Base-by-base conservation (phyloP, 345 rosid genomes). In the Brassica cretica region DNA sequence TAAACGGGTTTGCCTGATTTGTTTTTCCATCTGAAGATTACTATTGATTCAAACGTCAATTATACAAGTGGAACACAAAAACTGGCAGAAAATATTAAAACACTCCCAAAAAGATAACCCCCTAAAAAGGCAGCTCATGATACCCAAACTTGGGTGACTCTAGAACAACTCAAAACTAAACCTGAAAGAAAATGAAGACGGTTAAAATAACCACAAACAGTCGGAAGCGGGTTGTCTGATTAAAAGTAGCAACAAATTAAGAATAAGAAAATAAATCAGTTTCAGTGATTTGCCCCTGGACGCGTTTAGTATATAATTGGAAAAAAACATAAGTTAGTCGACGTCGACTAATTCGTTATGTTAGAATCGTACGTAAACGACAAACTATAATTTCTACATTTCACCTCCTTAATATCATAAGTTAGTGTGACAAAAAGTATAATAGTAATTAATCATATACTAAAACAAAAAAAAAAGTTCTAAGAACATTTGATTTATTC, bases 1-100 rank as follows among this genome's bases (percentile, higher is more conserved):
- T 63, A 21, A 10, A 70, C 35, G 53, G 56, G 41, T 70, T 70
- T 8, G 16, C 63, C 8, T 76, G 56, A 49, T n/a, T 49, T n/a
- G 9, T 49, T 46, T 10, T 49, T 49, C 3, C 18, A 49, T 49
- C 56, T 5, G 18, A 49, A 49, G 56, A 49, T n/a, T 49, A n/a
- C 56, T 49, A 49, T 14, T 46, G 55, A 46, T 46, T 46, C 55
- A 14, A 46, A 46, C 16, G 55, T 46, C 6, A 46, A 14, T 46
- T 46, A 46, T 6, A 46, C 53, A 44, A 44, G 53, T 44, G 15
- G 15, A 12, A 46, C 16, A 46, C 16, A 5, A 46, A 46, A 46
- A 6, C 16, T 46, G 55, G 55, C 6, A 12, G 5, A 39, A 39
- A 10, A 46, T 4, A 14, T 4, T 6, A 14, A 46, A 5, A 44